A percentile compares a stretch with the other conserved stretches of the same genome.
phyloP scores from a whole-genome alignment of 805 yeast genomes.

The Priceomyces haplophilus region DNA sequence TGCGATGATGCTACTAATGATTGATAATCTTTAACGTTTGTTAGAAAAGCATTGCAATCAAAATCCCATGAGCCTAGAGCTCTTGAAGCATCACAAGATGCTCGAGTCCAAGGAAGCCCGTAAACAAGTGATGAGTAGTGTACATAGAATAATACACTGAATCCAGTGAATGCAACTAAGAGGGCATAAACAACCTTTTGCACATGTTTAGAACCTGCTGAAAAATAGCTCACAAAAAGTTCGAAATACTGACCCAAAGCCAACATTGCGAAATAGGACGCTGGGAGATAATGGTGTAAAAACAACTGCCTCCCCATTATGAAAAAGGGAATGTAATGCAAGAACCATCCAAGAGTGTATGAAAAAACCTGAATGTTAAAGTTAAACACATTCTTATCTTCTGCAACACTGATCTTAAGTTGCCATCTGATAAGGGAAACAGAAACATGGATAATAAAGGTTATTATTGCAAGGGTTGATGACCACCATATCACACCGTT shows the following conservation, averaged over 20 bases:
- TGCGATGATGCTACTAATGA: constrained; percentile 6
- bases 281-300: constrained; percentile 91
- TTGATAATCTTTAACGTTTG: constrained; percentile 23
- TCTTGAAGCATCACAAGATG: constrained; percentile 60
- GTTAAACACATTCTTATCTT: constrained; percentile 55
- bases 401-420: constrained; percentile 40
- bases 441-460: constrained; percentile 48
- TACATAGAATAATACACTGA: constrained; percentile 53
- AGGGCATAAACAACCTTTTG: constrained; percentile 44
- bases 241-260: constrained; percentile 71
- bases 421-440: constrained; percentile 62
- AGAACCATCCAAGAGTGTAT: constrained; percentile 64
- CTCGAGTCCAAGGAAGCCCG: constrained; percentile 77
- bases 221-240: constrained; percentile 41
- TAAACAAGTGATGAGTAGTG: constrained; percentile 71
- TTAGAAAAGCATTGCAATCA: constrained; percentile 63
- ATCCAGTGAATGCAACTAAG: constrained; percentile 47
- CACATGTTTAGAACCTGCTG: constrained; percentile 36
- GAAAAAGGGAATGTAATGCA: constrained; percentile 73
- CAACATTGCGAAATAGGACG: constrained; percentile 81
- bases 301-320: constrained; percentile 92
- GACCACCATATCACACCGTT: constrained; percentile 82
- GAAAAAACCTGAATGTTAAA: constrained; percentile 62
- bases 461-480: constrained; percentile 49
- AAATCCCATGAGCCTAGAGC: constrained; percentile 79